These are phyloP conservation scores for Solanum okadae DNA, from an alignment of 257 asterid species.

Conservation along the genomic window DNA sequence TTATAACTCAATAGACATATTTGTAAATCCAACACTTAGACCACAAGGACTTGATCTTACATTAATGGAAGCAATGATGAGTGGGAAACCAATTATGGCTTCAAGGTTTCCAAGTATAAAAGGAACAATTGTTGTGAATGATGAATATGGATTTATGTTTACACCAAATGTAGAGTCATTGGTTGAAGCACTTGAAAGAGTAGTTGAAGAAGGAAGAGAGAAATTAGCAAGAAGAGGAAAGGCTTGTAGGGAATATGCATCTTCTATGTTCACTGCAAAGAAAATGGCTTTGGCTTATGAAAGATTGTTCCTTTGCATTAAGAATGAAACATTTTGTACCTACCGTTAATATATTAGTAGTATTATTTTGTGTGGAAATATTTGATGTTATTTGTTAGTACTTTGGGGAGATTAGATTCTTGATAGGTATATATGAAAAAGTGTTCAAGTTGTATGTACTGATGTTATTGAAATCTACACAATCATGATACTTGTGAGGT, in stretches of 20 bases:
- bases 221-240: conserved; percentile 64
- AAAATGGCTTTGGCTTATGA: conserved; percentile 94
- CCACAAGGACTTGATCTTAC: conserved; percentile 97
- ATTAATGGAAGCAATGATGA: conserved; percentile 90
- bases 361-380: not conserved
- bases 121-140: conserved; percentile 70
- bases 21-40: conserved; percentile 84
- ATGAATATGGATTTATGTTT: conserved; percentile 78
- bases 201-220: conserved; percentile 50
- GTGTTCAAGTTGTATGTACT: not conserved
- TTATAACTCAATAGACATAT: conserved; percentile 69
- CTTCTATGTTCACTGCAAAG: conserved; percentile 70
- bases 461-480: not conserved
- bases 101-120: conserved; percentile 87
- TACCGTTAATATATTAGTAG: conserved; percentile 21
- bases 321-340: conserved; percentile 58
- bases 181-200: conserved; percentile 54
- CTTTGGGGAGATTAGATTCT: not conserved
- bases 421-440: not conserved
- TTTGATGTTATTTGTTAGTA: not conserved
- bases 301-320: conserved; percentile 75
- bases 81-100: conserved; percentile 89
- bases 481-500: not conserved
- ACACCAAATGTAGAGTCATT: conserved; percentile 68
- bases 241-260: conserved; percentile 66